Evolutionary conservation across 2,329 filamentous ascomycete genomes (phyloP), one percentile per base, ranked within the genome.

Genomic region (Thermomyces lanuginosus): DNA sequence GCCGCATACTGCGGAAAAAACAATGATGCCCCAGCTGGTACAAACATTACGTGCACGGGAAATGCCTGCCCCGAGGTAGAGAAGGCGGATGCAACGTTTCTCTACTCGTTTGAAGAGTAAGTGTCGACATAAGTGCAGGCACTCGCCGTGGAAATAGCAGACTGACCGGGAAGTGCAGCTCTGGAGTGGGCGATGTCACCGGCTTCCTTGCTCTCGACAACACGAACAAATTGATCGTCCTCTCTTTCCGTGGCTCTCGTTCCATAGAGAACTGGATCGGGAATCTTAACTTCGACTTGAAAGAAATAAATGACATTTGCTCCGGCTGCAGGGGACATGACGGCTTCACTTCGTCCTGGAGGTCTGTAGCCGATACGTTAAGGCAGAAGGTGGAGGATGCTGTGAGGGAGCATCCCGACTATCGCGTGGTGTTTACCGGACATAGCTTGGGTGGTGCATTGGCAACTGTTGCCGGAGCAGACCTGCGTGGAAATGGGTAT

Each of bases 1-100:
- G 64, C 64, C 3, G 51, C 63, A 16, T 68, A 68, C 44, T 68
- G 64, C 41, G 41, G 53, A 2, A 43, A 36, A 22, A 67, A 68
- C 42, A 55, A 62, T 43, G 45, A 61, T 29, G 51, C 53, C 10
- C 34, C 56, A 2, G 51, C 51, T 21, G 53, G 53, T 6, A 55
- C 54, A 27, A 22, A 27, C 9, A 22, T 66, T 22, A 51, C 49
- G 5, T 69, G 64, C 35, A 36, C 46, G 0, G 42, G 48, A 5
- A 58, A 52, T 1, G 63, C 60, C 34, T 69, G 64, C 36, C 54
- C 60, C 1, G 36, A 44, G 0, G 61, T 69, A 2, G 48, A 67
- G 42, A 42, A 51, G 1, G 60, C 60, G 4, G 47, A 55, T 18
- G 62, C 61, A 0, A 54, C 37, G 8, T 59, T 61, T 2, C 35